Evolutionary conservation across 2,329 filamentous ascomycete species (phyloP).

Genomic region (Colletotrichum agaves): DNA sequence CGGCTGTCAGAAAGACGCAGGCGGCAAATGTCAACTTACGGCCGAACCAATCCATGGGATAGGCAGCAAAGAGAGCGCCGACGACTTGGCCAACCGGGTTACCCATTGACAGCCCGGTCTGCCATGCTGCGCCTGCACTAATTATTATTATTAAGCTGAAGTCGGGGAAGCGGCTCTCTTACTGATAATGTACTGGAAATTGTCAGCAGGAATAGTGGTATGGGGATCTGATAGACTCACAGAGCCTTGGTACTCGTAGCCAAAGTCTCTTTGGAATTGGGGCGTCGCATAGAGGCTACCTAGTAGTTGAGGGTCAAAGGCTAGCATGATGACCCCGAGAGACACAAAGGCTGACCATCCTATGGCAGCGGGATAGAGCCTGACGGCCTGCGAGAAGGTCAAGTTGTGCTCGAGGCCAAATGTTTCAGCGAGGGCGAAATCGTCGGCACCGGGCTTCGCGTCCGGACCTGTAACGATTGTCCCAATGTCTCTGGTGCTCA

Average conservation of each 20-base stretch:
- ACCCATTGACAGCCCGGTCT: constrained; percentile 61
- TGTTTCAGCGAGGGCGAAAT: constrained; percentile 47
- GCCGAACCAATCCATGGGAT: constrained; percentile 58
- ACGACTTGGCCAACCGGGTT: constrained; percentile 67
- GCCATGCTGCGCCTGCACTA: constrained; percentile 53
- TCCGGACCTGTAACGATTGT: not conserved
- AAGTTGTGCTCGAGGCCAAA: constrained; percentile 52
- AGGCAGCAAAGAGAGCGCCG: constrained; percentile 61
- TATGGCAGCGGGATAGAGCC: constrained; percentile 57
- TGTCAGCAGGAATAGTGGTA: not conserved
- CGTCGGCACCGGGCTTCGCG: constrained; percentile 12
- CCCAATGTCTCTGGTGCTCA: constrained; percentile 20
- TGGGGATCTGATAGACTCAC: constrained; percentile 36
- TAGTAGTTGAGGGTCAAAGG: constrained; percentile 73
- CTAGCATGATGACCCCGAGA: constrained; percentile 69
- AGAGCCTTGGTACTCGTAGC: constrained; percentile 58
- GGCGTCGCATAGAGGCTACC: constrained; percentile 70
- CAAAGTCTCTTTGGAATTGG: constrained; percentile 67
- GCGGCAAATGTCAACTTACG: constrained; percentile 56
- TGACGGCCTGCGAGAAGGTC: constrained; percentile 52
- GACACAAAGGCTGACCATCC: constrained; percentile 70
- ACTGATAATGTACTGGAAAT: constrained; percentile 48
- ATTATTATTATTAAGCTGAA: not conserved
- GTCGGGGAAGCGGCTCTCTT: not conserved
- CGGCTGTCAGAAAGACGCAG: constrained; percentile 58